Evolutionary conservation across 1,139 yeast species (phyloP), one percentile per base, ranked within the genome.

Genomic region (Kazachstania sp.): DNA sequence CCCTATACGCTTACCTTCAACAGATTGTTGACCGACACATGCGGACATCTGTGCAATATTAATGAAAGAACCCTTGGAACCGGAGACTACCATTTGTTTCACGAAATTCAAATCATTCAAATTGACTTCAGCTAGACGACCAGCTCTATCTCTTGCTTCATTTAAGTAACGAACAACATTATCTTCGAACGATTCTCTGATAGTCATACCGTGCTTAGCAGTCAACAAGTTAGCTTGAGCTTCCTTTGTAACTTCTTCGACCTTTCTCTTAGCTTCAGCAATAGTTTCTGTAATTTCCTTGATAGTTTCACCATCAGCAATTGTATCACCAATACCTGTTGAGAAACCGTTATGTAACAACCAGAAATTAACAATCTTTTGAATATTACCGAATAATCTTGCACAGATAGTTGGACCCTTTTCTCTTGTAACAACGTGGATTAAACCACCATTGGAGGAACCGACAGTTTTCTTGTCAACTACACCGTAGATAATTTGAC

Each of bases 21-120:
- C 98, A 71, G 95, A 92, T 68, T 94, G 99, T 71, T 94, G 99
- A 61, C 99, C 99, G 31, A 92, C 99, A 84, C 98, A 92, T 7
- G 99, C 99, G 43, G 97, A 88, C 98, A 94, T 94, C 72, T 90
- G 98, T 28, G 99, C 95, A 68, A 94, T 92, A 68, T 94, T 94
- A 68, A 94, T 94, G 68, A 90, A 92, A 13, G 98, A 94, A 75
- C 99, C 99, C 71, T 94, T 94, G 30, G 99, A 94, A 65, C 99
- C 99, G 13, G 98, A 92, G 54, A 92, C 85, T 51, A 92, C 98
- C 99, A 94, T 94, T 73, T 94, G 98, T 66, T 94, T 94, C 59
- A 94, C 98, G 64, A 90, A 92, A 66, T 94, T 94, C 58, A 83
- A 74, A 62, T 90, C 96, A 67, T 90, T 90, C 73, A 94, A 79